Conservation (phyloP, 441 rosid genomes). For the Bocquillonia castaneifolia region DNA sequence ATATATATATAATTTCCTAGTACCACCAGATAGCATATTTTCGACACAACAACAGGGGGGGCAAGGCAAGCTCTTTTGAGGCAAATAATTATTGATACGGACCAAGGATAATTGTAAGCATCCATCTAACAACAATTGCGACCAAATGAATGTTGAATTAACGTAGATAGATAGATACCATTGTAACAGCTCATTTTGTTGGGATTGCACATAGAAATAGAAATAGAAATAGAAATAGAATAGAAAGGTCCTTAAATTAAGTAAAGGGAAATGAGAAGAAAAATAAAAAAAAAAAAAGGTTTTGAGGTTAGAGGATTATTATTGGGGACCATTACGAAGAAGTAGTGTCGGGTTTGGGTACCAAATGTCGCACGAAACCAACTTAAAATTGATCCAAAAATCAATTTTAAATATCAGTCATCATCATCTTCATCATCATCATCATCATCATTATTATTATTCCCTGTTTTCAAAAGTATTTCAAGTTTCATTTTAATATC, state of each 20-base stretch:
- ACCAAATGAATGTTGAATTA: background rate
- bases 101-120: background rate
- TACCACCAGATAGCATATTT: background rate
- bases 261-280: background rate
- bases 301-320: background rate
- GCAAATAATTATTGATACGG: background rate
- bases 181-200: background rate
- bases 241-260: no score
- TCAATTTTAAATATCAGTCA: constrained; percentile 13
- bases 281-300: background rate
- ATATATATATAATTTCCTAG: no score
- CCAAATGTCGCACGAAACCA: constrained; percentile 26
- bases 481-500: background rate
- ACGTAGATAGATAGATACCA: background rate
- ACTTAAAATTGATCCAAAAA: constrained; percentile 12
- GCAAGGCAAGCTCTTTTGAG: background rate
- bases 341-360: constrained; percentile 26
- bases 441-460: no score
- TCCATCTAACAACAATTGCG: background rate
- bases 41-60: no score
- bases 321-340: constrained; percentile 36
- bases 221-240: no score
- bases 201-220: background rate
- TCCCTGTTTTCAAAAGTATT: background rate
- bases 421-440: background rate